These are phyloP conservation scores for Pelargonium citronellum DNA, from an alignment of 441 rosid species.

Conservation along the genomic window DNA sequence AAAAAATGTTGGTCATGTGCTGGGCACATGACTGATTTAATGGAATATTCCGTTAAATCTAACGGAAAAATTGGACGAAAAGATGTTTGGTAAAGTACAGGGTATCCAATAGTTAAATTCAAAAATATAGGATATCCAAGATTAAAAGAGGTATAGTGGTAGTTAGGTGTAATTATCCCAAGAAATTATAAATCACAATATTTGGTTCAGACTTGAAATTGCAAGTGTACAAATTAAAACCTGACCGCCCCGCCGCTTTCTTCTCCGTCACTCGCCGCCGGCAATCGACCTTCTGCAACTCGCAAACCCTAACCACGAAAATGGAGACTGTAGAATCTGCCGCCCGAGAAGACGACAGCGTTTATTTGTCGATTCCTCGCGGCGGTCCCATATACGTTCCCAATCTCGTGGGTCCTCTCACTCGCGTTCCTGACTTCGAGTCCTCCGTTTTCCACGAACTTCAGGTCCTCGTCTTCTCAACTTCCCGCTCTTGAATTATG, in stretches of 20 bases:
- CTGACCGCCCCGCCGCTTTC: background rate
- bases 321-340: background rate
- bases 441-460: constrained; percentile 33
- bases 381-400: constrained; percentile 62
- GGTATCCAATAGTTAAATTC: too few species aligned
- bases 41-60: too few species aligned
- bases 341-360: constrained; percentile 8
- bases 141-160: too few species aligned
- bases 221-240: too few species aligned
- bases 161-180: too few species aligned
- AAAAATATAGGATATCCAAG: too few species aligned
- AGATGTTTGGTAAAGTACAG: too few species aligned
- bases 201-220: too few species aligned
- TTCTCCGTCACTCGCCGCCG: background rate
- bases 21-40: too few species aligned
- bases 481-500: background rate
- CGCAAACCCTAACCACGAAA: background rate
- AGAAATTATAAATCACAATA: too few species aligned
- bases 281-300: background rate
- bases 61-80: too few species aligned
- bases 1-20: too few species aligned
- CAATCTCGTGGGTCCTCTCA: constrained; percentile 43
- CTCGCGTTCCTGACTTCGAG: constrained; percentile 45
- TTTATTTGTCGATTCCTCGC: constrained; percentile 24
- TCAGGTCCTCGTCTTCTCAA: constrained; percentile 24